Base-by-base conservation (phyloP, 2,329 filamentous ascomycete genomes). In the Calonectria honghensis region DNA sequence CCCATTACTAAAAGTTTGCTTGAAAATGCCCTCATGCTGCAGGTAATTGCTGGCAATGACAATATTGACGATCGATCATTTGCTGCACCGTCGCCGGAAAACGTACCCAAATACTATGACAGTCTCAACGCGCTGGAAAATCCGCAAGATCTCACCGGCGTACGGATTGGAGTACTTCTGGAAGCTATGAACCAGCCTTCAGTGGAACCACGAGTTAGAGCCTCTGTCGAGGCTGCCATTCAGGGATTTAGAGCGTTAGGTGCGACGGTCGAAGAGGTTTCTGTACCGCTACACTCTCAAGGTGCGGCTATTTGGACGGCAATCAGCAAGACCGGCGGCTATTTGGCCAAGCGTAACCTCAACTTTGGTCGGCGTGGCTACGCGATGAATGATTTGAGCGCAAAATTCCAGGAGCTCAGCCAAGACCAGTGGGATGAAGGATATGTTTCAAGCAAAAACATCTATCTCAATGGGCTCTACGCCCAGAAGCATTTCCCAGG, bases 21-120 rank as follows among this genome's bases (percentile, higher is more conserved):
- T 24, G 54, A 64, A 2, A 51, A 52, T 54, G 68, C 68, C 4
- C 41, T 64, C 10, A 37, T 70, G 54, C 35, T 70, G 6, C 68
- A 70, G 27, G 68, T 51, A 10, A 52, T 70, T 64, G 68, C 68
- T n/a, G 68, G 68, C 6, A 37, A 37, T 32, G 68, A 70, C 20
- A 31, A 52, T 16, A 63, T 63, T n/a, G 68, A 70, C 14, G 69
- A 72, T 39, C 48, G 69, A 9, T 48, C 41, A 18, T 66, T 57
- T 9, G 45, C 69, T 5, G 48, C 59, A 29, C 69, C 69, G 4
- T 57, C 37, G 11, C 32, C 32, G 13, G 29, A 50, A 32, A 32
- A 66, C 24, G 13, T 65, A 7, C 59, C 61, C 37, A 59, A 66
- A 14, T 70, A 70, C 48, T 65, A 65, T 18, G 39, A 65, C 29